Evolutionary conservation across 345 rosid genomes (phyloP).

Genomic region (Murraya paniculata): DNA sequence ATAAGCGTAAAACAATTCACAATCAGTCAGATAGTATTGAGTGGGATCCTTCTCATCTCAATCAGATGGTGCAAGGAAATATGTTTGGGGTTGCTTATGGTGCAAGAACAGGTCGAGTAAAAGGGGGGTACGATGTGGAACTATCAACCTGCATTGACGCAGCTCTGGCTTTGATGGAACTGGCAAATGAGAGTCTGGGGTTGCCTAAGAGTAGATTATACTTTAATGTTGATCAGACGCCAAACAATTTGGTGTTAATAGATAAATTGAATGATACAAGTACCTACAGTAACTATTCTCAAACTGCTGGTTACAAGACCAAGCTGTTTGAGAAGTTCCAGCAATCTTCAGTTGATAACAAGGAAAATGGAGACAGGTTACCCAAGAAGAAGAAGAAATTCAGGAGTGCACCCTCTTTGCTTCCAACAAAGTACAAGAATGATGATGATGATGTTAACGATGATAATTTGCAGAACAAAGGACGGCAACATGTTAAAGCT

Average conservation of each 20-base stretch:
- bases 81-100: neutral
- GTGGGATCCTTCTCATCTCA: neutral
- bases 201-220: neutral
- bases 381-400: constrained; percentile 5
- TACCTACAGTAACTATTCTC: neutral
- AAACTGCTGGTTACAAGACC: neutral
- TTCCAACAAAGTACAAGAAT: neutral
- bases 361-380: neutral
- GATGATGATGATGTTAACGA: neutral
- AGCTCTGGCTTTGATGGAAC: constrained; percentile 17
- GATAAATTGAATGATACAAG: neutral
- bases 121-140: constrained; percentile 2
- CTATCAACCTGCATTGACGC: neutral
- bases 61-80: neutral
- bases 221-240: neutral
- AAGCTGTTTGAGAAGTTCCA: neutral
- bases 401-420: neutral
- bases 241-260: neutral
- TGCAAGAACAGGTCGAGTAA: constrained; percentile 15
- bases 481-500: neutral
- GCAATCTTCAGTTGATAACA: neutral
- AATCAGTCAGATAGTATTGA: constrained; percentile 11
- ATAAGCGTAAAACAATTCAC: constrained; percentile 11
- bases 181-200: neutral
- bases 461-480: neutral